Evolutionary conservation across 2,329 filamentous ascomycete species (phyloP).

Genomic region (Trichoderma pleuroti): DNA sequence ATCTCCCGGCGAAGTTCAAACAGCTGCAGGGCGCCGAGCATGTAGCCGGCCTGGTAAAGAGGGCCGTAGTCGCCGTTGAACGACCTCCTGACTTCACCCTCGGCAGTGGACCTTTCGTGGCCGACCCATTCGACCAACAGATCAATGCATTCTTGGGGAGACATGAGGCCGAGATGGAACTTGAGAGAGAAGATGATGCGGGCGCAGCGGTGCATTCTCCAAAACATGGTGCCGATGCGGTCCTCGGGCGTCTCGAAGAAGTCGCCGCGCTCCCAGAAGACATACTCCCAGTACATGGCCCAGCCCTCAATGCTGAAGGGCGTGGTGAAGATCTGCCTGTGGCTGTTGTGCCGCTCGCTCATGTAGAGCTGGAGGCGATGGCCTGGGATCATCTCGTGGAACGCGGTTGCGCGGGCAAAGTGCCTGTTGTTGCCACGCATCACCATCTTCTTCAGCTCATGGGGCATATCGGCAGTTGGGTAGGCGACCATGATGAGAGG

Average conservation of each 20-base stretch:
- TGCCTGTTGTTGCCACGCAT: constrained; percentile 58
- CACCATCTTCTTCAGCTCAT: constrained; percentile 55
- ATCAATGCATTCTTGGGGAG: constrained; percentile 53
- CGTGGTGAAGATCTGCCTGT: constrained; percentile 52
- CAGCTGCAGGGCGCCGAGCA: constrained; percentile 57
- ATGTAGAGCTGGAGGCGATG: constrained; percentile 54
- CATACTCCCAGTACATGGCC: constrained; percentile 60
- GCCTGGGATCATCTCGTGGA: constrained; percentile 60
- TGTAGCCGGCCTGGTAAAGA: constrained; percentile 58
- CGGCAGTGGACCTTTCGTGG: constrained; percentile 57
- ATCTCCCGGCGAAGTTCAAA: constrained; percentile 48
- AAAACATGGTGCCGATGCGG: constrained; percentile 56
- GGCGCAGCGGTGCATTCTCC: constrained; percentile 60
- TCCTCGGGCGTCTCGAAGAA: constrained; percentile 51
- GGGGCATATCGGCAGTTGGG: constrained; percentile 49
- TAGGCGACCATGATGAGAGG: constrained; percentile 53
- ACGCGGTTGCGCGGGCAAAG: constrained; percentile 56
- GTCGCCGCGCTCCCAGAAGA: constrained; percentile 52
- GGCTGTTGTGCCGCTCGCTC: constrained; percentile 43
- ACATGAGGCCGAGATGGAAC: constrained; percentile 55
- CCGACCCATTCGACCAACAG: constrained; percentile 54
- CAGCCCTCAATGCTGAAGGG: constrained; percentile 60
- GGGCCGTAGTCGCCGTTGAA: constrained; percentile 55
- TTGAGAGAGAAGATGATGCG: constrained; percentile 56
- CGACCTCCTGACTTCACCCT: constrained; percentile 57